phyloP scores from a whole-genome alignment of 306 rosid species.

The Glycyrrhiza uralensis region DNA sequence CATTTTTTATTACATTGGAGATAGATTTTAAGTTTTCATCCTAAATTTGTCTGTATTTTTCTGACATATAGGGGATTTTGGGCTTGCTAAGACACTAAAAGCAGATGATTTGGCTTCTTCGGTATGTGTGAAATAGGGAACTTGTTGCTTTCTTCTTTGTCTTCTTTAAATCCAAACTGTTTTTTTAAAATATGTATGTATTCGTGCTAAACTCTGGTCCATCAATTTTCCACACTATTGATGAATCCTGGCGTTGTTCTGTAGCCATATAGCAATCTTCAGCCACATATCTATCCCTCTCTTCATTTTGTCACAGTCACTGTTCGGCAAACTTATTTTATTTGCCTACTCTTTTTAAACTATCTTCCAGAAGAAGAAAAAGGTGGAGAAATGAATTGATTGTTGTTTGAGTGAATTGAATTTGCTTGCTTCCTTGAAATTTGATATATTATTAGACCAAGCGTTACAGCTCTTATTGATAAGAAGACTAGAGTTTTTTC shows the following conservation, averaged over 20 bases:
- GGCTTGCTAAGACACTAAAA: constrained; percentile 95
- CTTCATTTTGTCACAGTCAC: no score
- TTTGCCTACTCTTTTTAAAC: no score
- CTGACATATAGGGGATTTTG: constrained; percentile 75
- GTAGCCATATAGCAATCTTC: no score
- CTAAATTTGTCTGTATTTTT: constrained; percentile 30
- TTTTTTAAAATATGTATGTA: background rate
- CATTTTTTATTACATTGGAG: constrained; percentile 11
- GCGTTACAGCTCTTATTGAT: background rate
- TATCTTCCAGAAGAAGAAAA: background rate
- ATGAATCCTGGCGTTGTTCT: no score
- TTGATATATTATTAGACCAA: background rate
- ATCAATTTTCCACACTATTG: background rate
- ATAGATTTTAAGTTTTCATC: constrained; percentile 12
- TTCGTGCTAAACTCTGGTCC: background rate
- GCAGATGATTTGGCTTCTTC: constrained; percentile 98
- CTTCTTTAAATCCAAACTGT: background rate
- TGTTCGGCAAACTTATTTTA: no score
- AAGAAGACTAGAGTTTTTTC: background rate
- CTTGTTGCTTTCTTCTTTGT: background rate
- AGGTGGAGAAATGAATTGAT: background rate
- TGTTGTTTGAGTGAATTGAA: background rate
- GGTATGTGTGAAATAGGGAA: constrained; percentile 50
- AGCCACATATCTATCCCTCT: no score
- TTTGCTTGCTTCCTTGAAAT: background rate